These are phyloP conservation scores for Martiniozyma abietophila DNA, from an alignment of 805 yeast genomes.

Conservation along the genomic window DNA sequence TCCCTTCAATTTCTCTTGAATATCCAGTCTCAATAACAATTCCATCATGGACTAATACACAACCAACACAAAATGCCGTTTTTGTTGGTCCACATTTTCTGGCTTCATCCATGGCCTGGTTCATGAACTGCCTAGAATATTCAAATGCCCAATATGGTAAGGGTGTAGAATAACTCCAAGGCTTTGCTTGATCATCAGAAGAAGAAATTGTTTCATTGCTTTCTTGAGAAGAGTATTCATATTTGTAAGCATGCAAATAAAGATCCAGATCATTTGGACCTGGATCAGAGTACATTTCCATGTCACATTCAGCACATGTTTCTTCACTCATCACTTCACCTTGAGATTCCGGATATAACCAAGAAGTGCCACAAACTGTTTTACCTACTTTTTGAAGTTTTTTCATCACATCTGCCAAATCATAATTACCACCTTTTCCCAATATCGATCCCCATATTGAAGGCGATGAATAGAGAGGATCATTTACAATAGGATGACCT, in stretches of 20 bases:
- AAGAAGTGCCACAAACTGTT: conserved; percentile 53
- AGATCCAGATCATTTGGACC: conserved; percentile 78
- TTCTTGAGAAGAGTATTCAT: conserved; percentile 39
- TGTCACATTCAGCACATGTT: conserved; percentile 52
- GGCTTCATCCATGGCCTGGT: conserved; percentile 69
- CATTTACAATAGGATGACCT: conserved; percentile 90
- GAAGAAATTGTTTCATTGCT: no score
- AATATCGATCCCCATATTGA: conserved; percentile 70
- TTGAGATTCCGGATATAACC: conserved; percentile 46
- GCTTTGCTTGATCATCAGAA: conserved; percentile 14
- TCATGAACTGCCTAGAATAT: conserved; percentile 55
- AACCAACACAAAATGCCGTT: conserved; percentile 93
- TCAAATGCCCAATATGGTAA: conserved; percentile 77
- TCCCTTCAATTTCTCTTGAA: conserved; percentile 86
- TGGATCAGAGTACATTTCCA: conserved; percentile 76
- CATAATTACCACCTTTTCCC: conserved; percentile 53
- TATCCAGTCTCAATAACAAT: conserved; percentile 70
- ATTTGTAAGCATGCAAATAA: conserved; percentile 87
- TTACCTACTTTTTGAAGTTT: conserved; percentile 64
- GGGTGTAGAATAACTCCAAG: conserved; percentile 70
- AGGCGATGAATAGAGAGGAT: conserved; percentile 78
- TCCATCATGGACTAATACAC: conserved; percentile 63
- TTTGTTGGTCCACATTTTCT: conserved; percentile 69
- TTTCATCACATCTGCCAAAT: conserved; percentile 32
- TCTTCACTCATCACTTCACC: conserved; percentile 62